Evolutionary conservation across 768 basidiomycete genomes (phyloP), one percentile per base, ranked within the genome.

Genomic region (Mycena olivaceomarginata): DNA sequence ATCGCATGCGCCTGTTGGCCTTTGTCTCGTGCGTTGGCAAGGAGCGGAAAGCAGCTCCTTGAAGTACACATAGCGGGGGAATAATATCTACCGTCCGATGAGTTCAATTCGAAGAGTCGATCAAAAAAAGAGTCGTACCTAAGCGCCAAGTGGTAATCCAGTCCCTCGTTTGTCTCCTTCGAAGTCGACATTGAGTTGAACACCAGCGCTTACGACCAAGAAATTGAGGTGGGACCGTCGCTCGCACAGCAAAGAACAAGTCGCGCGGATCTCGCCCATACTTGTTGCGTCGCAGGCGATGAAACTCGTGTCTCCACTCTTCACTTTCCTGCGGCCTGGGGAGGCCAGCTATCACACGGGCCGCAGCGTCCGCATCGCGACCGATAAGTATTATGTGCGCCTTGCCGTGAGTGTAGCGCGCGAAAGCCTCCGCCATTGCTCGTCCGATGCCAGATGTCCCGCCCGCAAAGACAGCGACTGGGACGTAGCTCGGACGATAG

Each of bases 51-150:
- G 68, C 7, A 87, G 76, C 53, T 85, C 86, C 51, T 84, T 65
- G 62, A 82, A 80, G 74, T 86, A 85, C 74, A 84, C 84, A 83
- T 84, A 86, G 13, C 86, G 80, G 39, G n/a, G n/a, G 84, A 77
- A 72, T 87, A 87, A 72, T 85, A 86, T 62, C 70, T 71, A 11
- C 31, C 13, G 10, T 22, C 31, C 31, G 20, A n/a, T 56, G 9
- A 40, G 16, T 31, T 2, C 31, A 31, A 2, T 31, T 31, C 31
- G 31, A 31, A 31, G 31, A 31, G 31, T 31, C 2, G 31, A 39
- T 31, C 25, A 16, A n/a, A 40, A 1, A 20, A 25, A 46, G 15
- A 25, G 10, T 13, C 56, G 20, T 4, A 69, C 68, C 84, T 82
- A 70, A 87, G 64, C 31, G 83, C 84, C 39, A 86, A 75, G 72